A percentile compares a stretch with the other conserved stretches of the same genome.
phyloP scores from a whole-genome alignment of 2,329 filamentous ascomycete genomes.

The Taxawa tesnikishii region DNA sequence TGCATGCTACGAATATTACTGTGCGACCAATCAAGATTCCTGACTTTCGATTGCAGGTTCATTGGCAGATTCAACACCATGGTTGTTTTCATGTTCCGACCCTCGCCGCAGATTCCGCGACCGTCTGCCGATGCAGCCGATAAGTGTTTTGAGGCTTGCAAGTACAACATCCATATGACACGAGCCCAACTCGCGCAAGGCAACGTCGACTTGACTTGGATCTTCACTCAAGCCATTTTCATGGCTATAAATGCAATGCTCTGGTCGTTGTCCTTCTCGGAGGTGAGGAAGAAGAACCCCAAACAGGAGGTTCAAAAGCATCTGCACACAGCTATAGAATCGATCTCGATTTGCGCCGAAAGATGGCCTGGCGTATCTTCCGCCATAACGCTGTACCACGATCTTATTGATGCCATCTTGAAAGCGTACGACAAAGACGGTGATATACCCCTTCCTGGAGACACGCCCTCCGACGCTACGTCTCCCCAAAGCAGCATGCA shows the following conservation, averaged over 20 bases:
- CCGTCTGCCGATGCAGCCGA: conserved; percentile 68
- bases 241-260: conserved; percentile 85
- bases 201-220: conserved; percentile 81
- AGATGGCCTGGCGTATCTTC: conserved; percentile 85
- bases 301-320: conserved; percentile 66
- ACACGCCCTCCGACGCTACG: conserved; percentile 31
- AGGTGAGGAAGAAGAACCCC: conserved; percentile 61
- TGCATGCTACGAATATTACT: conserved; percentile 26
- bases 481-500: conserved; percentile 27
- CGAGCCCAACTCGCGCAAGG: conserved; percentile 65
- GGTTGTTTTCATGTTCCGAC: conserved; percentile 76
- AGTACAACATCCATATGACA: conserved; percentile 70
- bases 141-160: conserved; percentile 71
- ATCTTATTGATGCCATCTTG: conserved; percentile 72
- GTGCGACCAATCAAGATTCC: too few relatives aligned
- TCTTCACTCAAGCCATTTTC: conserved; percentile 80
- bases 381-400: conserved; percentile 75
- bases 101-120: conserved; percentile 81
- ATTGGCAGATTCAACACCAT: conserved; percentile 69
- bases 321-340: conserved; percentile 62
- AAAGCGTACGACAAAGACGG: conserved; percentile 65
- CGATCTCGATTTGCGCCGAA: conserved; percentile 67
- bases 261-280: conserved; percentile 80
- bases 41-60: too few relatives aligned
- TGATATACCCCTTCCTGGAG: conserved; percentile 35